Evolutionary conservation across 2,329 filamentous ascomycete species (phyloP), one percentile per base, ranked within the genome.

Genomic region (Cordyceps militaris): DNA sequence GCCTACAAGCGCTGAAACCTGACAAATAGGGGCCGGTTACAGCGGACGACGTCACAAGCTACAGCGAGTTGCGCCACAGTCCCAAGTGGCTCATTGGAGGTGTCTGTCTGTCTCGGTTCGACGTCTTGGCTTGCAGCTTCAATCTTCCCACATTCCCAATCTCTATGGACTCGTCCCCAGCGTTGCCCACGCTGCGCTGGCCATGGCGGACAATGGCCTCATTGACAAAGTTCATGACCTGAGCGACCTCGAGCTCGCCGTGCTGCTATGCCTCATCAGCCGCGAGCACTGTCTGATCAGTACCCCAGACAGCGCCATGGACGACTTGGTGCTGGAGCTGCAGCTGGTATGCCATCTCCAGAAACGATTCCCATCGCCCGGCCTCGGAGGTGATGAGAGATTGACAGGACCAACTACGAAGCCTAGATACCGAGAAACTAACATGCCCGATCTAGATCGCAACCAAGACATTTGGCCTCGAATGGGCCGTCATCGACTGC

Each of bases 251-350:
- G 92, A 97, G 73, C 83, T 97, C 60, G 94, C 93, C 24, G 76
- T 88, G 14, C 79, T 97, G 42, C 82, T 97, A 52, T 92, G 88
- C 68, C 81, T 97, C 53, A 80, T 91, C 61, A 85, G 86, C 60
- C 82, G 86, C 63, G 89, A 96, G 71, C 92, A 97, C 71, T 96
- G 91, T 74, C 85, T 97, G 65, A 84, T 97, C 67, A 87, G 91
- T 71, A 88, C 89, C 16, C 81, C 85, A 2, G 70, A 75, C 4
- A 74, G 81, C 36, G 74, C 77, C 54, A 73, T 93, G 58, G 79
- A 88, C 69, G 80, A 85, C 62, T 76, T 96, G n/a, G 79, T 86
- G 44, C 79, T 83, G 54, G 91, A 96, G 71, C 76, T 96, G 23
- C 80, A 83, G 61, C 74, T 94, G 67, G 88, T 90, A 66, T 43